Percentiles rank a stretch among this genome's conserved stretches.
phyloP scores from a whole-genome alignment of 2,329 filamentous ascomycete species.

The Monosporascus cannonballus region DNA sequence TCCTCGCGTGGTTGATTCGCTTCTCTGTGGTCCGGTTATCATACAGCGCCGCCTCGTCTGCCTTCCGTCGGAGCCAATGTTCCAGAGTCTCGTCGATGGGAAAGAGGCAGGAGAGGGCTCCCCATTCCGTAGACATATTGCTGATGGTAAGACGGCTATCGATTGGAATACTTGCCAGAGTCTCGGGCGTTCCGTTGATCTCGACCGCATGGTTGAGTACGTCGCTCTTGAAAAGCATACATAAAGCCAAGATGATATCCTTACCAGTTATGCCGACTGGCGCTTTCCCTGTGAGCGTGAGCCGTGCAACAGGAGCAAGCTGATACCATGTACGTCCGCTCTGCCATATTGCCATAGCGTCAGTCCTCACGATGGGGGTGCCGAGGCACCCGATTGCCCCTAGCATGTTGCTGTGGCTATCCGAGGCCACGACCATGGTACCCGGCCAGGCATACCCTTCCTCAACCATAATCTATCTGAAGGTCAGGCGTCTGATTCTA shows the following conservation, averaged over 20 bases:
- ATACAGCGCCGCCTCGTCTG: constrained; percentile 62
- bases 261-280: constrained; percentile 83
- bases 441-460: constrained; percentile 70
- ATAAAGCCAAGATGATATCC: constrained; percentile 87
- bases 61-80: constrained; percentile 71
- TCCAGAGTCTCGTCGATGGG: constrained; percentile 70
- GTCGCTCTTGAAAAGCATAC: constrained; percentile 77
- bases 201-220: constrained; percentile 89
- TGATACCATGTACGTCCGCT: constrained; percentile 85
- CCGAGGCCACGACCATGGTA: constrained; percentile 72
- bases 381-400: constrained; percentile 73
- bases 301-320: constrained; percentile 74
- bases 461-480: background rate
- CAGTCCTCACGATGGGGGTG: constrained; percentile 78
- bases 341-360: constrained; percentile 80
- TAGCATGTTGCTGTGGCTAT: constrained; percentile 78
- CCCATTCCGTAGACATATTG: constrained; percentile 84
- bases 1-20: constrained; percentile 64
- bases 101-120: constrained; percentile 65
- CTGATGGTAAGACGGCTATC: constrained; percentile 68
- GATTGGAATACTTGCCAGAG: constrained; percentile 63
- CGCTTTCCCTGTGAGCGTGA: constrained; percentile 69
- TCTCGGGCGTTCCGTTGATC: constrained; percentile 75
- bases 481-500: constrained; percentile 58
- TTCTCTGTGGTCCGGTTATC: constrained; percentile 38